Conservation (phyloP, 129 eudicot species). For the Centella asiatica region DNA sequence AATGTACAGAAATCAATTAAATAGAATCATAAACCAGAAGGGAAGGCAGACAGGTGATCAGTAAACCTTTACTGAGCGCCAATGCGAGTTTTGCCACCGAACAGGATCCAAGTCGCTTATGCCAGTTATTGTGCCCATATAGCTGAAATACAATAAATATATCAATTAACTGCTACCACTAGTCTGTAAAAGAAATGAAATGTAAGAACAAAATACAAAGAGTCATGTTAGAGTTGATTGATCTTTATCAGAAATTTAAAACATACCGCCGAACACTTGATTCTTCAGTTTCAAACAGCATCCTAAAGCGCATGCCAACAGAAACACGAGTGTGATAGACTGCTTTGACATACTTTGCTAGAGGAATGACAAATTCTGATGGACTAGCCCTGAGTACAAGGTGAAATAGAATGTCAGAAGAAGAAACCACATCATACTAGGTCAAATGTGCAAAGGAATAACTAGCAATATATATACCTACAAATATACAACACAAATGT, state of each 20-base stretch:
- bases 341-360: constrained; percentile 78
- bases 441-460: not conserved
- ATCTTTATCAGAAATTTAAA: not conserved
- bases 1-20: not conserved
- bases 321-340: constrained; percentile 86
- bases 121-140: constrained; percentile 93
- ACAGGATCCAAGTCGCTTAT: constrained; percentile 72
- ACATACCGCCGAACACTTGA: constrained; percentile 93
- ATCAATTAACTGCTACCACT: not conserved
- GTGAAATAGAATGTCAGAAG: constrained; percentile 7
- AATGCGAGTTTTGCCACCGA: constrained; percentile 87
- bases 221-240: not conserved
- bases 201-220: not conserved
- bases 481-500: not conserved
- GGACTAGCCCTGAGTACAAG: constrained; percentile 61
- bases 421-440: not conserved
- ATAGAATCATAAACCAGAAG: not conserved
- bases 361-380: constrained; percentile 80
- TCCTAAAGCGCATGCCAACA: constrained; percentile 91
- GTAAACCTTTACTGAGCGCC: constrained; percentile 86
- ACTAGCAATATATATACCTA: too few relatives aligned
- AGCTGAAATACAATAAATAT: constrained; percentile 30
- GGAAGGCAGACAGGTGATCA: not conserved
- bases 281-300: constrained; percentile 94
- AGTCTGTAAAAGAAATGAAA: not conserved